Conservation (phyloP, 805 yeast genomes). For the Candida silvatica region DNA sequence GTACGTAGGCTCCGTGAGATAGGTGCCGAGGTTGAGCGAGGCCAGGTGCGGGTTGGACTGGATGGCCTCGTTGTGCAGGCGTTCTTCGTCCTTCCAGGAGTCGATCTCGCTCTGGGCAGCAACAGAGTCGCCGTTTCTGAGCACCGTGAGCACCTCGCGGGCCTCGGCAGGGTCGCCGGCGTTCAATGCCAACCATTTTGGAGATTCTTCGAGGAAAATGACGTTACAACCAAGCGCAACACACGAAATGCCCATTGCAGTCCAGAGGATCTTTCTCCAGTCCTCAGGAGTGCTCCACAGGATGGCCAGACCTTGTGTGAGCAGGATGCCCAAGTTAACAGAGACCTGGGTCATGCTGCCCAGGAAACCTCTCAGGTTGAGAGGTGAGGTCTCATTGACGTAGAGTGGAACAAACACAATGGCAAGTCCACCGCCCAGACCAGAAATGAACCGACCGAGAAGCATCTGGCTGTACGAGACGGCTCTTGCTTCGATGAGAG, state of each 20-base stretch:
- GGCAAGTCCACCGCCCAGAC: slow-evolving; percentile 81
- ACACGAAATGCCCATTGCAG: slow-evolving; percentile 49
- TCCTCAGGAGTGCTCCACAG: slow-evolving; percentile 50
- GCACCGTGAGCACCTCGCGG: slow-evolving; percentile 28
- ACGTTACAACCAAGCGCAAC: slow-evolving; percentile 35
- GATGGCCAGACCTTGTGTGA: slow-evolving; percentile 71
- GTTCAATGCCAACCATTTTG: slow-evolving; percentile 60
- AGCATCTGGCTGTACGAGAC: slow-evolving; percentile 34
- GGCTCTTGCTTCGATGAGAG: slow-evolving; percentile 47
- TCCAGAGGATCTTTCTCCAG: slow-evolving; percentile 70
- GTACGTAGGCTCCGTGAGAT: slow-evolving; percentile 44
- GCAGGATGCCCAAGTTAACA: slow-evolving; percentile 75
- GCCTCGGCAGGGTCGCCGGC: slow-evolving; percentile 31
- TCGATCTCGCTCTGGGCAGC: slow-evolving; percentile 17
- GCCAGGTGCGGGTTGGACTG: slow-evolving; percentile 15
- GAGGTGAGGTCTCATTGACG: slow-evolving; percentile 75
- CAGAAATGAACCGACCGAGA: slow-evolving; percentile 69
- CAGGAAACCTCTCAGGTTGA: slow-evolving; percentile 57
- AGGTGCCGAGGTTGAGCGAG: slow-evolving; percentile 27
- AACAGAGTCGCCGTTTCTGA: slow-evolving; percentile 13
- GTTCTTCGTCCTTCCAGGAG: slow-evolving; percentile 22
- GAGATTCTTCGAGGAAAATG: slow-evolving; percentile 59
- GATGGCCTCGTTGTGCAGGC: slow-evolving; percentile 14
- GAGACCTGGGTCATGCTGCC: slow-evolving; percentile 90
- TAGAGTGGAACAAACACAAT: slow-evolving; percentile 80